Evolutionary conservation across 2,329 filamentous ascomycete genomes (phyloP), one percentile per base, ranked within the genome.

Genomic region (Fonsecaea nubica): DNA sequence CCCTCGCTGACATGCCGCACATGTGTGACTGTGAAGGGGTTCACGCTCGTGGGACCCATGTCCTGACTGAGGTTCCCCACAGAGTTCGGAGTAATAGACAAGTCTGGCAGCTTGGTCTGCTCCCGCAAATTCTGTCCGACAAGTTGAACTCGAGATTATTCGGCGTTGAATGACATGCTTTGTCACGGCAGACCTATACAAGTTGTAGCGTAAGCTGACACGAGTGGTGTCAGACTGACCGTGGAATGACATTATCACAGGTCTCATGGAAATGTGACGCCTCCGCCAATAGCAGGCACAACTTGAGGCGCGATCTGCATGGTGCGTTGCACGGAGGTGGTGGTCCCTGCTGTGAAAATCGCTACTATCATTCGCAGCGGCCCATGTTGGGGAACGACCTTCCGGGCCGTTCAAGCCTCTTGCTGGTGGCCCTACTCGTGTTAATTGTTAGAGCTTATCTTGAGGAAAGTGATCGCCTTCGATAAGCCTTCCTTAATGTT

Each of bases 1-100:
- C 5, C 30, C 52, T 9, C 40, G 63, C 40, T 65, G 50, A 52
- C 63, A 65, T 18, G 15, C 25, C 21, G n/a, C 18, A 64, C 15
- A n/a, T 33, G 33, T 8, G 57, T 59, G 58, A 48, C 52, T 33
- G 40, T 10, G 45, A 25, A 50, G 18, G 45, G 12, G 8, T 50
- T 50, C 45, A 25, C 18, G 32, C 33, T 4, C 12, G 33, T 18
- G 18, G 42, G 45, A 13, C 58, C 45, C 45, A 38, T 32, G 15
- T 32, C 10, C 15, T n/a, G 58, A 45, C n/a, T 53, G 58, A n/a
- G 42, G 36, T 53, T 21, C 45, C 35, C 25, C 6, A 40, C 21
- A 52, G 58, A 18, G 38, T 32, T 59, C 45, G 33, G 42, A 53
- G 36, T 12, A 33, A 40, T 7, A 53, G 32, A 53, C 10, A 32